These are phyloP conservation scores for Liriodendron chinense DNA, from an alignment of 164 flowering plant genomes.

Conservation along the genomic window DNA sequence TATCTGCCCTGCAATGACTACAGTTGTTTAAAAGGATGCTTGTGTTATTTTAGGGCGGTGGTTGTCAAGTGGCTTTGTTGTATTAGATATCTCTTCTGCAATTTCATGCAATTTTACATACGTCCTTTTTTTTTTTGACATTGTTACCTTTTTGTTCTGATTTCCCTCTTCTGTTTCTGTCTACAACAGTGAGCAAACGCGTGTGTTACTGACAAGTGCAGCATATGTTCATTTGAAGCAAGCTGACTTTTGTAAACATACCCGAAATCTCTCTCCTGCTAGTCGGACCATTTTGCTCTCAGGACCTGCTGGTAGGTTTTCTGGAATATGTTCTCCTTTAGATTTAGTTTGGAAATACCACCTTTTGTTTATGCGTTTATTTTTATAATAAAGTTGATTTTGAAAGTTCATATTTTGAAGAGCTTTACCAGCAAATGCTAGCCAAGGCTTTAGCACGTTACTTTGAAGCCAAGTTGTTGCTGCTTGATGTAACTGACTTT, in stretches of 20 bases:
- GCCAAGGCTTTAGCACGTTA: slow-evolving; percentile 92
- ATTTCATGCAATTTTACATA: background rate
- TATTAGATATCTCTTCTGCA: background rate
- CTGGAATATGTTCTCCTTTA: background rate
- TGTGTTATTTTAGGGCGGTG: too few relatives aligned
- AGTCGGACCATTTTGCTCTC: slow-evolving; percentile 89
- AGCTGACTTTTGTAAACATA: slow-evolving; percentile 65
- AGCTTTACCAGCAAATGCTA: slow-evolving; percentile 94
- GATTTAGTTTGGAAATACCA: background rate
- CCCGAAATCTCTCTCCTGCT: slow-evolving; percentile 87
- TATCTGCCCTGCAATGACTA: too few relatives aligned
- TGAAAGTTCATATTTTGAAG: slow-evolving; percentile 32
- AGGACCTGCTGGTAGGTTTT: slow-evolving; percentile 85
- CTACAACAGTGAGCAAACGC: slow-evolving; percentile 79
- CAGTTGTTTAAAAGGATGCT: too few relatives aligned
- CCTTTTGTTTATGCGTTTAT: background rate
- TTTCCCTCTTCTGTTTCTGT: background rate
- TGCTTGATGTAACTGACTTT: slow-evolving; percentile 81
- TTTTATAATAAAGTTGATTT: background rate
- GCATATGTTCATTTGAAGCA: slow-evolving; percentile 89
- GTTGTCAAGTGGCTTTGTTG: too few relatives aligned
- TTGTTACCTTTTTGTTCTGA: background rate
- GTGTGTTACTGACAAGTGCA: slow-evolving; percentile 80
- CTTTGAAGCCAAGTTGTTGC: slow-evolving; percentile 84
- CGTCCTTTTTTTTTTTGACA: background rate